Conservation (phyloP, 306 rosid genomes). For the Vigna reflexopilosa region DNA sequence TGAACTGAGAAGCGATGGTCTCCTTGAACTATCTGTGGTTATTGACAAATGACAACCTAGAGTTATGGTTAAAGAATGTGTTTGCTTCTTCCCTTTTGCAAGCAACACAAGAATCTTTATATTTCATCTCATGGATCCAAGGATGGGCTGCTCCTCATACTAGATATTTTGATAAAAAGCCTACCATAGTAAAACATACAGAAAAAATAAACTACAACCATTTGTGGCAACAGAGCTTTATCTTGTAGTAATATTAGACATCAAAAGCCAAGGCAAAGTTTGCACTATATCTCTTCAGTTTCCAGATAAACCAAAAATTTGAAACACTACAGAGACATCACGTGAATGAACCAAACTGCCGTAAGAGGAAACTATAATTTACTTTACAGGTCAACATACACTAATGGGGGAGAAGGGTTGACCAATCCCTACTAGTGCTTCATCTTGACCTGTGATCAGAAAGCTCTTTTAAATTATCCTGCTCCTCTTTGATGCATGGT, state of each 20-base stretch:
- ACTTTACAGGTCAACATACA: slow-evolving; percentile 40
- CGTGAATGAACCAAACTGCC: slow-evolving; percentile 34
- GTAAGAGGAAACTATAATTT: slow-evolving; percentile 41
- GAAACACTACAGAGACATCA: slow-evolving; percentile 25
- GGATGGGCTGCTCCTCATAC: neutral
- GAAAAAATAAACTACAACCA: neutral
- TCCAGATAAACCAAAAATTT: slow-evolving; percentile 30
- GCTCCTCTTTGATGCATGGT: slow-evolving; percentile 49
- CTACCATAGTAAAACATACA: neutral
- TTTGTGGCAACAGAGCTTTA: neutral
- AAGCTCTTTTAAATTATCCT: slow-evolving; percentile 41
- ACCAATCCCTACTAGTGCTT: neutral
- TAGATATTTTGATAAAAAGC: neutral
- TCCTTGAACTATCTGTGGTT: neutral
- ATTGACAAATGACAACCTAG: neutral
- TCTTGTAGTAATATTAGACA: slow-evolving; percentile 12
- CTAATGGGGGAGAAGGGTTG: slow-evolving; percentile 18
- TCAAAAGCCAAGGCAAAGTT: slow-evolving; percentile 21
- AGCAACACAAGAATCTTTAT: neutral
- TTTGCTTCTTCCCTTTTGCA: neutral
- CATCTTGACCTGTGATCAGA: slow-evolving; percentile 49
- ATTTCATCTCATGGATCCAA: neutral
- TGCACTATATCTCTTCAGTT: slow-evolving; percentile 33
- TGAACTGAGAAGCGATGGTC: neutral
- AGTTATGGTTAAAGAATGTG: neutral